Conservation (phyloP, 2,329 filamentous ascomycete genomes). For the Clarireedia homoeocarpa region DNA sequence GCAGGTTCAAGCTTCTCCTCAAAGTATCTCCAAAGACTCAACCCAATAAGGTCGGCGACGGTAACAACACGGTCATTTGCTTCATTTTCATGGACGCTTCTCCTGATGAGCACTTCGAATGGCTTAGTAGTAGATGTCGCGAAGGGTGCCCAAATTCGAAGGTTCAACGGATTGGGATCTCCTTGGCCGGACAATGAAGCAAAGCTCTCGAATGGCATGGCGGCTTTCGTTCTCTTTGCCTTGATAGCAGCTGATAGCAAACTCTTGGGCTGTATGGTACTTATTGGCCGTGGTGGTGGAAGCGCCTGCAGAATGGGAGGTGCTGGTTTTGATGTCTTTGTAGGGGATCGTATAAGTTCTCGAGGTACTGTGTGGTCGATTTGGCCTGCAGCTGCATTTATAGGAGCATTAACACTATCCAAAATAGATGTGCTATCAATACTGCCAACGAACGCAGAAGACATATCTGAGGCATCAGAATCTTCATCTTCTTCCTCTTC, state of each 20-base stretch:
- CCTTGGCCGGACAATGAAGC: slow-evolving; percentile 70
- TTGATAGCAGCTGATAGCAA: slow-evolving; percentile 65
- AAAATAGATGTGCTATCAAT: slow-evolving; percentile 66
- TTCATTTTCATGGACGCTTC: slow-evolving; percentile 61
- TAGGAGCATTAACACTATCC: slow-evolving; percentile 50
- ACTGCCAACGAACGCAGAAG: slow-evolving; percentile 57
- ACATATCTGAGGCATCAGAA: slow-evolving; percentile 54
- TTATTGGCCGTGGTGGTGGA: slow-evolving; percentile 61
- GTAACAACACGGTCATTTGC: slow-evolving; percentile 55
- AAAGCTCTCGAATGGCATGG: slow-evolving; percentile 69
- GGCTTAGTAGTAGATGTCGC: slow-evolving; percentile 56
- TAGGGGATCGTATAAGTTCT: slow-evolving; percentile 53
- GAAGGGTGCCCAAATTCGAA: slow-evolving; percentile 71
- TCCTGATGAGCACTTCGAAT: slow-evolving; percentile 64
- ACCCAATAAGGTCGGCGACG: slow-evolving; percentile 73
- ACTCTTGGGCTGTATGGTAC: slow-evolving; percentile 62
- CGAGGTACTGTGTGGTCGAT: slow-evolving; percentile 58
- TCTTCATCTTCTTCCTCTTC: slow-evolving; percentile 44
- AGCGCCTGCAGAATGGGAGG: slow-evolving; percentile 54
- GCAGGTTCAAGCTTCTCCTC: slow-evolving; percentile 67
- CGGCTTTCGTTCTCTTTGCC: slow-evolving; percentile 60
- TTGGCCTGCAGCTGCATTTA: slow-evolving; percentile 46
- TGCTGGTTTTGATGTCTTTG: slow-evolving; percentile 52
- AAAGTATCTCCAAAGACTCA: slow-evolving; percentile 69
- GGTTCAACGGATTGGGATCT: slow-evolving; percentile 65